A percentile compares a stretch with the other conserved stretches of the same genome.
These are phyloP conservation scores for Nicotiana benthamiana DNA, from an alignment of 257 asterid species.

Conservation along the genomic window DNA sequence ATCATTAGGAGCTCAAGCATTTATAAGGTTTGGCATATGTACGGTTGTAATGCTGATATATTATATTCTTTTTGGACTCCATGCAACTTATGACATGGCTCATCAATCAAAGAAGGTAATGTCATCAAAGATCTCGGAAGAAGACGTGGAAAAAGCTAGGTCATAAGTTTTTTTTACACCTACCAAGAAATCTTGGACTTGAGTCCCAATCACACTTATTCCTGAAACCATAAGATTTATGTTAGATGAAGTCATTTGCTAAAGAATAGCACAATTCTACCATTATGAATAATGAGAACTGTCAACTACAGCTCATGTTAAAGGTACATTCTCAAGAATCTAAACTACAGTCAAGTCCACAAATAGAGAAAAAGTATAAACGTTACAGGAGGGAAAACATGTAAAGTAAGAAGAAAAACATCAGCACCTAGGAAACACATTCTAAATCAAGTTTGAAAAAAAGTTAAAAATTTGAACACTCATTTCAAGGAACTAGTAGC, in stretches of 20 bases:
- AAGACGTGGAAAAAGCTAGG: conserved; percentile 1
- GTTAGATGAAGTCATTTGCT: background rate
- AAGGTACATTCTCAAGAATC: background rate
- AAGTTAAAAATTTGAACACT: background rate
- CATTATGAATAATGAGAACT: background rate
- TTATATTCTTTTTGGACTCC: conserved; percentile 42
- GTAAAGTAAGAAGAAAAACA: background rate
- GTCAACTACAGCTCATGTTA: conserved; percentile 3
- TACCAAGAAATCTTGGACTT: background rate
- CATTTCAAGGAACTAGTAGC: background rate
- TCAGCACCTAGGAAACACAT: background rate
- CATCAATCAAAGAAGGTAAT: conserved; percentile 26
- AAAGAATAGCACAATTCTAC: background rate
- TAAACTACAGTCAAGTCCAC: background rate
- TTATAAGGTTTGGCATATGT: conserved; percentile 37
- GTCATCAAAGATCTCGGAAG: conserved; percentile 9
- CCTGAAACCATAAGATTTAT: background rate
- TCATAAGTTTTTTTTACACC: background rate
- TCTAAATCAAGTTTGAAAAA: background rate
- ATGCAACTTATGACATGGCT: conserved; percentile 54
- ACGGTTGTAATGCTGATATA: conserved; percentile 40
- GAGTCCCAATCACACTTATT: background rate
- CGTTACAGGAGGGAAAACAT: background rate
- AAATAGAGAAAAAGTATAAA: background rate
- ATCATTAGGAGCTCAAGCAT: conserved; percentile 42